Evolutionary conservation across 2,329 filamentous ascomycete genomes (phyloP), one percentile per base, ranked within the genome.

Genomic region (Elsinoe perseae): DNA sequence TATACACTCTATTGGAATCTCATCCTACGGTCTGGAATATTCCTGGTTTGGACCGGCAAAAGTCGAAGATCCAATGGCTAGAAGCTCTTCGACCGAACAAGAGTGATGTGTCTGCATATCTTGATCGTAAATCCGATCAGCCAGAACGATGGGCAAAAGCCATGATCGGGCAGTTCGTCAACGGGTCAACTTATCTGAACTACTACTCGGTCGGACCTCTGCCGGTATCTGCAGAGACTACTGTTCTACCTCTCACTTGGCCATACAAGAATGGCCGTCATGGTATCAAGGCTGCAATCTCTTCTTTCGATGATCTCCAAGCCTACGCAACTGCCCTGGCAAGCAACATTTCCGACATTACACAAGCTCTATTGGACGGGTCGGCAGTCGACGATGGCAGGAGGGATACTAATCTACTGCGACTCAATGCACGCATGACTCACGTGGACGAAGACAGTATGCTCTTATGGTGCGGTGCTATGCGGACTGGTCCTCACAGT

Each of bases 171-270:
- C 67, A 73, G 62, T 66, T 70, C 6, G 66, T 74, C 2, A 67
- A 70, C 6, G 67, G 69, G 27, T 60, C 70, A 7, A 65, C 75
- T 0, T 69, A 69, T 57, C 65, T 68, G 48, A 65, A 70, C 44
- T 71, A 80, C 56, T 74, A 78, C 59, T 64, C 75, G 44, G 73
- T 80, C 14, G 78, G 79, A 1, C 78, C 78, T 14, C 62, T 80
- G 21, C 77, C 77, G 2, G 64, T 77, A 38, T 65, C 67, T 21
- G 68, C 74, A 36, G 64, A 65, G 1, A 70, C 69, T 0, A 62
- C 62, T 1, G 70, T 71, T 55, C 57, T 69, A 50, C 73, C 73
- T 4, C 66, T 77, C 3, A 67, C 69, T 20, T 78, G 73, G 55
- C 66, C 69, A 1, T 75, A 72, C 62, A 72, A 71, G 59, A 65